Evolutionary conservation across 1,284 basidiomycete species (phyloP).

Genomic region (Inonotus obliquus): DNA sequence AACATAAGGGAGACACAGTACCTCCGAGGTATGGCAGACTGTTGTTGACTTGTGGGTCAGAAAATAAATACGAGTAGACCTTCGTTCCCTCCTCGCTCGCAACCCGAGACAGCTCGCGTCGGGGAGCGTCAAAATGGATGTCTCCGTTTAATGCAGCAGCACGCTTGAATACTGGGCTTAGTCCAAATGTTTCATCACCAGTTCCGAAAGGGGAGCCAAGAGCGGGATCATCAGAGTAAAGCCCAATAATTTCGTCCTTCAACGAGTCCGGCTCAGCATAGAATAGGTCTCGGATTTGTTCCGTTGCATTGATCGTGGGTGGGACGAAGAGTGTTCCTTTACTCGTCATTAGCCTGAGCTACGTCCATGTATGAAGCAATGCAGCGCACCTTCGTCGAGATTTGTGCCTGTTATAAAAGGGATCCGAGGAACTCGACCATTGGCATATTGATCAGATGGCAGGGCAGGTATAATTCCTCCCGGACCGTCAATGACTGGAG

Average conservation of each 20-base stretch:
- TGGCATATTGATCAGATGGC: conserved; percentile 33
- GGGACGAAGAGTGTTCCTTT: conserved; percentile 38
- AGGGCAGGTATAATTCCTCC: conserved; percentile 39
- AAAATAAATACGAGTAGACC: conserved; percentile 45
- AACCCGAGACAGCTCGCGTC: conserved; percentile 38
- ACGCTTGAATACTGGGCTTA: conserved; percentile 40
- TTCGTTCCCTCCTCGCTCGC: conserved; percentile 36
- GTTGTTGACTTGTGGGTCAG: conserved; percentile 32
- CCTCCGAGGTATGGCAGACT: conserved; percentile 30
- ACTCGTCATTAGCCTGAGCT: not conserved
- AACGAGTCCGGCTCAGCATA: conserved; percentile 19
- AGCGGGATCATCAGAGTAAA: conserved; percentile 46
- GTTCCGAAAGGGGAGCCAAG: conserved; percentile 48
- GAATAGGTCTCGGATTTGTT: conserved; percentile 26
- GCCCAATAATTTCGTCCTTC: conserved; percentile 32
- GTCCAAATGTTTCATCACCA: conserved; percentile 46
- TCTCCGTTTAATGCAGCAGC: conserved; percentile 41
- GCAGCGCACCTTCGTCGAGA: conserved; percentile 38
- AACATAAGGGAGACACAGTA: not conserved
- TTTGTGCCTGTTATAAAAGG: conserved; percentile 47
- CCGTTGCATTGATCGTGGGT: conserved; percentile 27
- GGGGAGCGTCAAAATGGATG: conserved; percentile 36
- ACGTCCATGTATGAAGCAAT: not conserved
- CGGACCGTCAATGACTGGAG: conserved; percentile 40
- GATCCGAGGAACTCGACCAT: conserved; percentile 35